These are phyloP conservation scores for Saksenaea oblongispora DNA, from an alignment of 371 early-diverging fungal species.

Conservation along the genomic window DNA sequence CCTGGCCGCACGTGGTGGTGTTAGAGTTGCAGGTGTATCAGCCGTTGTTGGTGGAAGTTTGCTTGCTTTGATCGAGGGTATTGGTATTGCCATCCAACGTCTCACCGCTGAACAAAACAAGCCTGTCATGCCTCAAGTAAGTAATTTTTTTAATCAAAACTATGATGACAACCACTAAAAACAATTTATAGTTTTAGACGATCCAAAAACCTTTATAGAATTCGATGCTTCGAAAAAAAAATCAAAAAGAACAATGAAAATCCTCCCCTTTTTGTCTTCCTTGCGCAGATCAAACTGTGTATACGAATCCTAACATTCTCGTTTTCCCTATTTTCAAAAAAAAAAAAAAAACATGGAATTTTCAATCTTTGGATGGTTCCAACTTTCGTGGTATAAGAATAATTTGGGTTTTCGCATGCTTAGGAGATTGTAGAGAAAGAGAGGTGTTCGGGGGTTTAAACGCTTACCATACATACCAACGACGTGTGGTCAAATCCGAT, in stretches of 20 bases:
- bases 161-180: neutral
- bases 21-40: constrained; percentile 78
- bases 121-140: constrained; percentile 65
- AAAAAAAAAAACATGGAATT: neutral
- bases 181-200: neutral
- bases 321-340: neutral
- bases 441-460: too few relatives aligned
- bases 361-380: too few relatives aligned
- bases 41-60: constrained; percentile 92
- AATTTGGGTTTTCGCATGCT: too few relatives aligned
- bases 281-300: neutral
- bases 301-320: neutral
- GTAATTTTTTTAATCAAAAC: neutral
- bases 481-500: too few relatives aligned
- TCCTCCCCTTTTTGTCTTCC: neutral
- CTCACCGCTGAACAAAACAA: constrained; percentile 58
- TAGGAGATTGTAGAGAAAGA: too few relatives aligned
- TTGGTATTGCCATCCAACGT: constrained; percentile 76
- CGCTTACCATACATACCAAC: too few relatives aligned
- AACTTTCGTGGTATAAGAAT: too few relatives aligned
- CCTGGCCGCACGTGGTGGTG: constrained; percentile 91
- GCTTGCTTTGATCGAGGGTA: constrained; percentile 94
- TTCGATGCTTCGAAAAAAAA: neutral
- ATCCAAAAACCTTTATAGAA: neutral
- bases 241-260: neutral